phyloP scores from a whole-genome alignment of 805 yeast genomes.

The Candida parachauliodes region DNA sequence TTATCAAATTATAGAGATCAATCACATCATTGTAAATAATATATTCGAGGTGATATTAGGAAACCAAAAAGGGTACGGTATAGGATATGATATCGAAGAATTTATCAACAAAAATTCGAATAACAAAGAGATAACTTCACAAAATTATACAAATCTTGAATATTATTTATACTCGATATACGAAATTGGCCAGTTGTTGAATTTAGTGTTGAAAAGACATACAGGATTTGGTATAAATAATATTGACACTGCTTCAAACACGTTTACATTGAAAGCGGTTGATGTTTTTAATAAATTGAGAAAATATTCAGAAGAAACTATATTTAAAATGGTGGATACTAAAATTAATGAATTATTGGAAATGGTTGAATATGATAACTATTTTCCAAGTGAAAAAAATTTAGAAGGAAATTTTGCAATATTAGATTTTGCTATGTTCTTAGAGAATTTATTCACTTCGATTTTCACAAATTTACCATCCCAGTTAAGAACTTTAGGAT shows the following conservation, averaged over 20 bases:
- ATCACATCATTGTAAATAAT: slow-evolving; percentile 55
- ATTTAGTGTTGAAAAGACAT: slow-evolving; percentile 32
- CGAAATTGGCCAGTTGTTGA: slow-evolving; percentile 55
- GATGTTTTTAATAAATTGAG: slow-evolving; percentile 55
- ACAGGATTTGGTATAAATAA: slow-evolving; percentile 39
- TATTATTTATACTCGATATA: slow-evolving; percentile 74
- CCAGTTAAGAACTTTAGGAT: slow-evolving; percentile 71
- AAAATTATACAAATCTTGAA: slow-evolving; percentile 83
- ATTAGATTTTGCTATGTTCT: slow-evolving; percentile 78
- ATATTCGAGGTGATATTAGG: slow-evolving; percentile 67
- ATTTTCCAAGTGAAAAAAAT: slow-evolving; percentile 55
- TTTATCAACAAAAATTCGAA: slow-evolving; percentile 60
- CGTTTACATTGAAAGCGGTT: slow-evolving; percentile 46
- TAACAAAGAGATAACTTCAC: slow-evolving; percentile 87
- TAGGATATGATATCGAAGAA: slow-evolving; percentile 56
- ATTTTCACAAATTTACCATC: slow-evolving; percentile 80
- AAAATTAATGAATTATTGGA: slow-evolving; percentile 79
- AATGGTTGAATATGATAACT: slow-evolving; percentile 75
- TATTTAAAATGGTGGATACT: slow-evolving; percentile 78
- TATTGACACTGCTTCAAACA: slow-evolving; percentile 33
- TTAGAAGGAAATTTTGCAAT: slow-evolving; percentile 69
- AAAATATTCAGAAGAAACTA: slow-evolving; percentile 70
- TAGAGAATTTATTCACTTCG: slow-evolving; percentile 80
- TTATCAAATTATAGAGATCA: slow-evolving; percentile 56
- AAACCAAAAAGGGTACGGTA: slow-evolving; percentile 45